These are phyloP conservation scores for Podaxis sp. DNA, from an alignment of 768 basidiomycete species.

Conservation along the genomic window DNA sequence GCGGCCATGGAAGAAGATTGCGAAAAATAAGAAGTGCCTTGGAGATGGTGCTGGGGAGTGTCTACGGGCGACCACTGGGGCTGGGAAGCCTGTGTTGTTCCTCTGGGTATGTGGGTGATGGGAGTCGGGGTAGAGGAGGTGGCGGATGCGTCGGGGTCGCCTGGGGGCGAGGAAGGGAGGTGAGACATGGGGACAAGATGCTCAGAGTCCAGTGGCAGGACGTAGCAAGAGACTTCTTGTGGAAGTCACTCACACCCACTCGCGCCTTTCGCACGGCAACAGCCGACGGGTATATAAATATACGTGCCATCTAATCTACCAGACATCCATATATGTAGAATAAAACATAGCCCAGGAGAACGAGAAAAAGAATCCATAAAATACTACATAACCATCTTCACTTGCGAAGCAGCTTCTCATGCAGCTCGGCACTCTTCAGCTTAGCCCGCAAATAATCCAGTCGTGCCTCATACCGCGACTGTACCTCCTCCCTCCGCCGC, in stretches of 20 bases:
- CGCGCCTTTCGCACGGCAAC: conserved; percentile 2
- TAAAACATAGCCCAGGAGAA: conserved; percentile 8
- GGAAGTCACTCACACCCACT: neutral
- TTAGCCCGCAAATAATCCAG: conserved; percentile 81
- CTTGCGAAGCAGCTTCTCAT: conserved; percentile 75
- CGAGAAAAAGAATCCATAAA: neutral
- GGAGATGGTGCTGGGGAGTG: conserved; percentile 63
- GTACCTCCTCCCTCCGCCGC: conserved; percentile 67
- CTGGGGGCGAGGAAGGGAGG: conserved; percentile 29
- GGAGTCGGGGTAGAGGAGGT: conserved; percentile 47
- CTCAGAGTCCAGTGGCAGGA: neutral
- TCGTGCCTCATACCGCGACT: conserved; percentile 68
- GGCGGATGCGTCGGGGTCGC: conserved; percentile 30
- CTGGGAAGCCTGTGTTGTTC: conserved; percentile 53
- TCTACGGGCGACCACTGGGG: conserved; percentile 62
- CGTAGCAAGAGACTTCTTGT: neutral
- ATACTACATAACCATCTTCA: conserved; percentile 25
- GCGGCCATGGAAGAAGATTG: conserved; percentile 46
- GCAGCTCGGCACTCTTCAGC: conserved; percentile 80
- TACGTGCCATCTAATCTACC: conserved; percentile 22
- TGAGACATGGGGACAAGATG: conserved; percentile 23
- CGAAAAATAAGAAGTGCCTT: conserved; percentile 69
- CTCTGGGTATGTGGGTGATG: conserved; percentile 38
- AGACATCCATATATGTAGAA: conserved; percentile 1
- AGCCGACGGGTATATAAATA: conserved; percentile 9